Percentiles rank a stretch among this genome's conserved stretches.
phyloP scores from a whole-genome alignment of 257 asterid species.

The Solanum chiquidenum region DNA sequence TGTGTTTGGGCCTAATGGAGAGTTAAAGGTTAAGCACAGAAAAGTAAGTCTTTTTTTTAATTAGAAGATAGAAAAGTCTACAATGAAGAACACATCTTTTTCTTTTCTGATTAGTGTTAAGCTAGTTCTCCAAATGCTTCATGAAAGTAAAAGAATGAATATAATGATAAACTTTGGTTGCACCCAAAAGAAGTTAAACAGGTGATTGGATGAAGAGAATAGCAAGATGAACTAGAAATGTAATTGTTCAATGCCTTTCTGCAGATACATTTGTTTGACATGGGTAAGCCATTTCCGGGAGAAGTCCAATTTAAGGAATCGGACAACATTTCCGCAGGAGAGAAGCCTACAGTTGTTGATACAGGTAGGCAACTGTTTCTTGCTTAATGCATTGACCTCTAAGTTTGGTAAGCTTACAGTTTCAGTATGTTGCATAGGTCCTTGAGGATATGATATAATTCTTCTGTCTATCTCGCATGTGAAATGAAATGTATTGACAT shows the following conservation, averaged over 20 bases:
- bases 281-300: constrained; percentile 9
- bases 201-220: background rate
- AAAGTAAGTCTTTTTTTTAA: constrained; percentile 12
- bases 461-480: background rate
- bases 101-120: background rate
- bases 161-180: background rate
- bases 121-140: background rate
- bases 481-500: background rate
- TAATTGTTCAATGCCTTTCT: background rate
- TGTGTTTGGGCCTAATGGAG: constrained; percentile 25
- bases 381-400: background rate
- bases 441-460: background rate
- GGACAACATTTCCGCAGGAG: constrained; percentile 17
- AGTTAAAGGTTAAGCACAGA: constrained; percentile 24
- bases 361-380: constrained; percentile 12
- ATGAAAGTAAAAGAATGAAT: background rate
- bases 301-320: constrained; percentile 28
- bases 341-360: constrained; percentile 17
- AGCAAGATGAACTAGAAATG: background rate
- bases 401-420: background rate
- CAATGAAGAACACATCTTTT: background rate
- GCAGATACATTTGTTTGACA: constrained; percentile 33
- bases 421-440: background rate
- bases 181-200: background rate
- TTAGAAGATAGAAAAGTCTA: background rate